These are phyloP conservation scores for Pseudofabraea citricarpa DNA, from an alignment of 2,329 filamentous ascomycete species.

Conservation along the genomic window DNA sequence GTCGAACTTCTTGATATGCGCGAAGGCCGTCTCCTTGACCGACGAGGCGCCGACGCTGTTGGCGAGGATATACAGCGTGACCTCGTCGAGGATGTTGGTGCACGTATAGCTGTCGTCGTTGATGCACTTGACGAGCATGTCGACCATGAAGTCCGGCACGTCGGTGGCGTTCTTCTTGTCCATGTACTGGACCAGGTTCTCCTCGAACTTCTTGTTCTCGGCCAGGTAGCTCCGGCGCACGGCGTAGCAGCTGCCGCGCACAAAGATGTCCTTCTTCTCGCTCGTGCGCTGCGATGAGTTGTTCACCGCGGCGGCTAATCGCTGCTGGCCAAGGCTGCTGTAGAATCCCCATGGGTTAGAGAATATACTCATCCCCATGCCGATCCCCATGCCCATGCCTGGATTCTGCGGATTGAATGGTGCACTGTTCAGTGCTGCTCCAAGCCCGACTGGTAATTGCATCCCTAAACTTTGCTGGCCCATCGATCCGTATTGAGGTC, in stretches of 20 bases:
- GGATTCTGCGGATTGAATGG: too few relatives aligned
- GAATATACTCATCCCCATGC: too few relatives aligned
- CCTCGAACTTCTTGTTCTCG: constrained; percentile 22
- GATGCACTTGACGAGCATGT: constrained; percentile 21
- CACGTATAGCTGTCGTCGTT: constrained; percentile 17
- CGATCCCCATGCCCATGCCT: too few relatives aligned
- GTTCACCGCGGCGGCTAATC: too few relatives aligned
- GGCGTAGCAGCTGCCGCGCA: constrained; percentile 19
- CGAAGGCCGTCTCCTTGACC: constrained; percentile 12
- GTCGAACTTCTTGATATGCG: too few relatives aligned
- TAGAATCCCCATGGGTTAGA: too few relatives aligned
- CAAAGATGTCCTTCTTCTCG: constrained; percentile 20
- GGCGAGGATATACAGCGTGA: constrained; percentile 19
- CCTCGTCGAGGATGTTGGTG: constrained; percentile 16
- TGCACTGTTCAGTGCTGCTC: too few relatives aligned
- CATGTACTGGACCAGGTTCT: constrained; percentile 17
- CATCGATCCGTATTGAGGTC: too few relatives aligned
- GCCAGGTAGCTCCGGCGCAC: constrained; percentile 18
- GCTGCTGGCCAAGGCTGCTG: too few relatives aligned
- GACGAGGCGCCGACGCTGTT: constrained; percentile 14
- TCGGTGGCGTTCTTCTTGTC: constrained; percentile 20
- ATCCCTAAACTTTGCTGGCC: too few relatives aligned
- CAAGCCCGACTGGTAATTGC: too few relatives aligned
- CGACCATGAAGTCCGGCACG: constrained; percentile 16
- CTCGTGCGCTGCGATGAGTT: too few relatives aligned